Base-by-base conservation (phyloP, 345 rosid species). In the Brassica nigra region DNA sequence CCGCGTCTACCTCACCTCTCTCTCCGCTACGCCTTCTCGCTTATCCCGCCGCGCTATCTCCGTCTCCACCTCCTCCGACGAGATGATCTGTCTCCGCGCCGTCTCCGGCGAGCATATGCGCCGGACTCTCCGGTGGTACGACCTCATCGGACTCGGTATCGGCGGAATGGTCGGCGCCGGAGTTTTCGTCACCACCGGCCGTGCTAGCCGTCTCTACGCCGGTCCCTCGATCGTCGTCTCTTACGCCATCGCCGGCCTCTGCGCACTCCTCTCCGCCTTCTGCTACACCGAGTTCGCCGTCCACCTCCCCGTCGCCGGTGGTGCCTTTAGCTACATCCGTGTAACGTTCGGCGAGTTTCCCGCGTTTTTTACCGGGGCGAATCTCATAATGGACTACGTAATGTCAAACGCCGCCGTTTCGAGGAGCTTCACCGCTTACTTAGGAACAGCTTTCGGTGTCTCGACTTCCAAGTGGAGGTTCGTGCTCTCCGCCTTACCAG, bases 81-180 rank as follows among this genome's bases (percentile, higher is more conserved):
- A 92, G 81, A 87, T 87, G 91, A 87, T 86, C 75, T 85, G 85
- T 14, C 81, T 85, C 66, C 76, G 86, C 18, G 76, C 88, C 80
- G 84, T 84, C 30, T 86, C 96, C 37, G 97, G 95, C 37, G 77
- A 91, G 0, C 81, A 84, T 75, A 89, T 94, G 95, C 90, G 86
- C 4, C 82, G 79, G 67, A 89, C 90, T 52, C 92, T 94, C 66
- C 90, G 92, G 0, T 92, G 97, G 97, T 88, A 81, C 58, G 97
- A 94, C 83, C 89, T 94, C 52, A 84, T 94, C 54, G 92, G 97
- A 2, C 77, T 94, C 44, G 97, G 98, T 54, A 83, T 94, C 70
- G 98, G 98, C 4, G 98, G 98, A 30, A 94, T 94, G 98, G 92
- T 94, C 5, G 98, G 98, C 4, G 97, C 98, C 34, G 98, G 98